These are phyloP conservation scores for Hypomyces perniciosus DNA, from an alignment of 2,329 filamentous ascomycete genomes.

Conservation along the genomic window DNA sequence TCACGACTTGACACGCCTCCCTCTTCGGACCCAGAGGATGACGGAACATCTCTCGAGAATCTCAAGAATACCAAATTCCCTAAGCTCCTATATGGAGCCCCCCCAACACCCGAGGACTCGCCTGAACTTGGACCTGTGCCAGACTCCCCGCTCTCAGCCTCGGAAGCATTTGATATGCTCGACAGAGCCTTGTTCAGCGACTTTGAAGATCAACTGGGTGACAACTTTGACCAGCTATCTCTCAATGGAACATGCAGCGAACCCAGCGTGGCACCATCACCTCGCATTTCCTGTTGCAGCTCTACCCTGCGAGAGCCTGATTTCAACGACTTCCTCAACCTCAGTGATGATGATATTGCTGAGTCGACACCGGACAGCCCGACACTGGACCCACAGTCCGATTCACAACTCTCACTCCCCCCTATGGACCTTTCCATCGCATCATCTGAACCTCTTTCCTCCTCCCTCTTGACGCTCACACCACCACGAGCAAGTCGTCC, in stretches of 20 bases:
- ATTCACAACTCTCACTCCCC: constrained; percentile 13
- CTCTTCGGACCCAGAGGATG: constrained; percentile 25
- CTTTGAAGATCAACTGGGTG: constrained; percentile 22
- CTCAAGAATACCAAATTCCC: constrained; percentile 15
- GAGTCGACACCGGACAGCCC: constrained; percentile 31
- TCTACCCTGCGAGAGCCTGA: constrained; percentile 44
- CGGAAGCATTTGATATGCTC: constrained; percentile 24
- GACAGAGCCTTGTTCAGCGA: constrained; percentile 22
- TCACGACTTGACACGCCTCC: constrained; percentile 28
- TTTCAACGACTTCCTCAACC: constrained; percentile 46
- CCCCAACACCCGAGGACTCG: constrained; percentile 28
- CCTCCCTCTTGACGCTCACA: constrained; percentile 37
- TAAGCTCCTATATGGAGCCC: constrained; percentile 13
- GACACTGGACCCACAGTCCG: constrained; percentile 5
- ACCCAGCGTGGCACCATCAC: constrained; percentile 26
- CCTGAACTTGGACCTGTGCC: constrained; percentile 24
- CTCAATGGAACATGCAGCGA: constrained; percentile 25
- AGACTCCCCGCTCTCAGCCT: constrained; percentile 21
- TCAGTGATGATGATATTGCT: constrained; percentile 54
- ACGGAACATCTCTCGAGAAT: constrained; percentile 4
- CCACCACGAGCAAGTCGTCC: constrained; percentile 40
- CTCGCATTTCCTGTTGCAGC: constrained; percentile 23
- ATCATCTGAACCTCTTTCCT: constrained; percentile 20
- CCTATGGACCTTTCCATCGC: constrained; percentile 19
- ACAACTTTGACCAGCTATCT: constrained; percentile 20